phyloP scores from a whole-genome alignment of 2,329 filamentous ascomycete species.

The Fusarium nisikadoi region DNA sequence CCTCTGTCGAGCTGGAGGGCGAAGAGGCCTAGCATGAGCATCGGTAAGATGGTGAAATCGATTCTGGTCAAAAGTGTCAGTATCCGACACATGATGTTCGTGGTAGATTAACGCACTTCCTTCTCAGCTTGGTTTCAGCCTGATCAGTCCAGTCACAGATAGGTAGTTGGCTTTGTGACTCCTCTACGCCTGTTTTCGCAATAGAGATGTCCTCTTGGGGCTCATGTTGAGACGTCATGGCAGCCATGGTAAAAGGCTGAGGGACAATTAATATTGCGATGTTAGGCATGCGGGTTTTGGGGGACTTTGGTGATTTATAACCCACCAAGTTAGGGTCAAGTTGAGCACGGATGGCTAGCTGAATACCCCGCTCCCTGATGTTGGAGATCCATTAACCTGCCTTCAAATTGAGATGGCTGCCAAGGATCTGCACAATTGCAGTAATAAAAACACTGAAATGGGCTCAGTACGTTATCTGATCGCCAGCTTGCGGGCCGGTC shows the following conservation, averaged over 20 bases:
- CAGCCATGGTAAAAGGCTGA: fast-evolving
- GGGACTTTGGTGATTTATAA: not conserved
- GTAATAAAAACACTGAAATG: not conserved
- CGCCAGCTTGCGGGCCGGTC: not conserved
- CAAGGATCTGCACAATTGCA: not conserved
- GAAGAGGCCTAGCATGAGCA: slow-evolving; percentile 16
- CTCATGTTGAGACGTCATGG: fast-evolving
- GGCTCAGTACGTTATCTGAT: not conserved
- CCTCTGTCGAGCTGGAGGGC: slow-evolving; percentile 5
- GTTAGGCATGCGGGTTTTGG: fast-evolving
- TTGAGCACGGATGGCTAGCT: not conserved
- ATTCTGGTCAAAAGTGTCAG: not conserved
- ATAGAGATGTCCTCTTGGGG: fast-evolving
- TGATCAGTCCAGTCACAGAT: slow-evolving; percentile 4
- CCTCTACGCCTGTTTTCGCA: fast-evolving
- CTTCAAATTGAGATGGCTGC: not conserved
- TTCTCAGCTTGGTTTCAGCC: not conserved
- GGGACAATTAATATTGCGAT: fast-evolving
- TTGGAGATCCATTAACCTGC: fast-evolving
- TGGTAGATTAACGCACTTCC: not conserved
- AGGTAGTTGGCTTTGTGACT: not conserved
- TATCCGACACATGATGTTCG: fast-evolving
- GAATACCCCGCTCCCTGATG: not conserved
- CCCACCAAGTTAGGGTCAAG: fast-evolving
- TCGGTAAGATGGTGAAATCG: not conserved